Conservation (phyloP, 495 filamentous ascomycete species). For the Extremus antarcticus region DNA sequence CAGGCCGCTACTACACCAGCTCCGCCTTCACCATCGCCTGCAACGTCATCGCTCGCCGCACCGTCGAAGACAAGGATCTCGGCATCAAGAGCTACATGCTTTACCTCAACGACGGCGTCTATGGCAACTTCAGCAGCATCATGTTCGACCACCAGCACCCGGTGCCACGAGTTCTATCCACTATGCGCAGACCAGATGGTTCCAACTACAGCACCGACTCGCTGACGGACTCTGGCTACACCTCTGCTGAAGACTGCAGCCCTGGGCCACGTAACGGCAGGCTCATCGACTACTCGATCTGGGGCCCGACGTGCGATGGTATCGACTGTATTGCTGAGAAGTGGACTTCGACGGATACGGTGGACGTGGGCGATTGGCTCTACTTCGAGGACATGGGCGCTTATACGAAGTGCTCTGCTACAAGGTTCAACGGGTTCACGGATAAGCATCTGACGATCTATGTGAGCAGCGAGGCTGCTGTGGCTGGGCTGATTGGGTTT, state of each 20-base stretch:
- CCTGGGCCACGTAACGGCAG: constrained; percentile 14
- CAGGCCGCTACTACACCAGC: constrained; percentile 88
- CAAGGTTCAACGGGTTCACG: constrained; percentile 95
- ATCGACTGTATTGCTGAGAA: constrained; percentile 83
- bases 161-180: constrained; percentile 65
- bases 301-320: constrained; percentile 96
- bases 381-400: constrained; percentile 99
- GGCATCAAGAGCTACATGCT: constrained; percentile 72
- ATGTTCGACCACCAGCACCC: constrained; percentile 98
- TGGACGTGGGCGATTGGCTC: constrained; percentile 92
- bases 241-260: constrained; percentile 8
- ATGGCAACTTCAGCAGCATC: constrained; percentile 97
- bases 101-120: constrained; percentile 93
- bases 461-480: constrained; percentile 68
- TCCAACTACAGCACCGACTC: constrained; percentile 30
- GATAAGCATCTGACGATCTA: constrained; percentile 89
- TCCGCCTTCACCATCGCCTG: constrained; percentile 87
- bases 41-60: constrained; percentile 91
- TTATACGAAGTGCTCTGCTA: constrained; percentile 94
- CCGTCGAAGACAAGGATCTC: constrained; percentile 52
- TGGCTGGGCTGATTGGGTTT: neutral
- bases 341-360: constrained; percentile 55
- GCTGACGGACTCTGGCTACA: constrained; percentile 16
- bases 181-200: constrained; percentile 32
- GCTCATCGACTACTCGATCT: constrained; percentile 70